Base-by-base conservation (phyloP, 2,329 filamentous ascomycete genomes). In the Arthroderma sp. region DNA sequence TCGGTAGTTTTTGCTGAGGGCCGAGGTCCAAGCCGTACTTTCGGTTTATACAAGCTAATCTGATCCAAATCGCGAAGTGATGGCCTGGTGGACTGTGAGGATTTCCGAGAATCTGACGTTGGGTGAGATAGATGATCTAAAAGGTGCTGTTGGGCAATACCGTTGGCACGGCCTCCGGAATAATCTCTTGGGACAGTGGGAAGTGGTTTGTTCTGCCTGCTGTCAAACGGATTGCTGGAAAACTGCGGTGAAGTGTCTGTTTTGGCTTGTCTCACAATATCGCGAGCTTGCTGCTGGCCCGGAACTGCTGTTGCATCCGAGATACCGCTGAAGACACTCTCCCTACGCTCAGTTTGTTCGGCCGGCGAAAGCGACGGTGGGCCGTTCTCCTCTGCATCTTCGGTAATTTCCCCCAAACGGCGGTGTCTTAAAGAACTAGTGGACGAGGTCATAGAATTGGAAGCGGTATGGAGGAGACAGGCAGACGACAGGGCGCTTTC, bases 401-500 rank as follows among this genome's bases (percentile, higher is more conserved):
- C 91, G n/a, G 83, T 80, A 60, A 96, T 95, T 66, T 94, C 89
- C 68, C 89, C 82, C 55, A 96, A 69, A 53, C 85, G 80, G 55
- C 82, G 77, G 57, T 80, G 75, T 48, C 83, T 78, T 52, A 87
- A 70, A 4, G 86, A 93, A 59, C 83, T 87, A 40, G 78, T 83
- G 4, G 86, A 89, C 7, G 88, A 94, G 28, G 83, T 86, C 53
- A 81, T 85, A 15, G 89, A 94, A 34, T 82, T 83, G 8, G 86
- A 86, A 5, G 87, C 86, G 34, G 88, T 83, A 65, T 95, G 87
- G 44, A 95, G 71, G 37, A 87, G 87, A 65, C 88, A 95, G 44
- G 86, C 86, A 30, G 87, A 80, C 6, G 87, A 89, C 43, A 98
- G 75, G 52, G 86, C 83, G 48, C 83, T 82, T 62, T 98, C 91